Conservation (phyloP, 1,139 yeast genomes). For the Ogataea hybrid region DNA sequence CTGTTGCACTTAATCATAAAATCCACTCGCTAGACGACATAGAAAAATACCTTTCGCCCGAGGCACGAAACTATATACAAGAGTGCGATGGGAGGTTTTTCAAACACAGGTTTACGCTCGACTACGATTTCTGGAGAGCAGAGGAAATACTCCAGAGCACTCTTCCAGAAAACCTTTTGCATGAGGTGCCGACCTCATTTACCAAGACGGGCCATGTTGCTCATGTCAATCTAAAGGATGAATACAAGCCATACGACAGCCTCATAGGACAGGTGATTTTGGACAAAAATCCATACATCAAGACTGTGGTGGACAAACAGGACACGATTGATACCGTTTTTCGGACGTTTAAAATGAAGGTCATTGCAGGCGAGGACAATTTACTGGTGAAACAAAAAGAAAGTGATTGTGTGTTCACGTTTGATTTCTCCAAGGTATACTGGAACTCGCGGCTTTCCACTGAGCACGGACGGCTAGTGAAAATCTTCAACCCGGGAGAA, state of each 20-base stretch:
- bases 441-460: constrained; percentile 97
- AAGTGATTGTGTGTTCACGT: constrained; percentile 78
- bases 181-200: constrained; percentile 85
- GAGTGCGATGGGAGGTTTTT: constrained; percentile 46
- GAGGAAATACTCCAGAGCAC: constrained; percentile 81
- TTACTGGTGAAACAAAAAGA: constrained; percentile 85
- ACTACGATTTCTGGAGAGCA: constrained; percentile 80
- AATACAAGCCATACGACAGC: constrained; percentile 76
- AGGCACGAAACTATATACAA: constrained; percentile 44
- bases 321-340: constrained; percentile 84
- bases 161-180: constrained; percentile 66
- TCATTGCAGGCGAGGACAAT: constrained; percentile 78
- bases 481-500: constrained; percentile 54
- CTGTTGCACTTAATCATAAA: constrained; percentile 59
- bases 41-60: constrained; percentile 37
- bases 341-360: constrained; percentile 91
- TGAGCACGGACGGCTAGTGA: constrained; percentile 83
- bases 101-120: constrained; percentile 57
- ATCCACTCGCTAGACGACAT: constrained; percentile 42
- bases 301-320: constrained; percentile 92
- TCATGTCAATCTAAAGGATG: constrained; percentile 81
- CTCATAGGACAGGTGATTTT: constrained; percentile 88
- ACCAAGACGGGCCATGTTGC: constrained; percentile 97
- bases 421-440: constrained; percentile 91
- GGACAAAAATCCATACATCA: constrained; percentile 78